Conservation (phyloP, 805 yeast species). For the Candida morakotiae region DNA sequence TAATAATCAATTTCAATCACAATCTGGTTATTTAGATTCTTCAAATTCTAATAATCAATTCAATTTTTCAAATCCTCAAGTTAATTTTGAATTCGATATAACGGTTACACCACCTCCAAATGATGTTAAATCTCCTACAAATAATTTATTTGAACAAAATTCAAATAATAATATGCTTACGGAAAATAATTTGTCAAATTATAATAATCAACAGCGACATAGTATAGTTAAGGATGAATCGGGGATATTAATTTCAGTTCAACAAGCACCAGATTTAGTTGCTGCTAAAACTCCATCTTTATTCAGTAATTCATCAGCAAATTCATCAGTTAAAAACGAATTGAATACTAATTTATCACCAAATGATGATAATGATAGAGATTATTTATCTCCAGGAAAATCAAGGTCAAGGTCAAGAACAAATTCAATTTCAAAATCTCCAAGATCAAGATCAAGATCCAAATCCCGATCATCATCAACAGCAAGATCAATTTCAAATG, state of each 20-base stretch:
- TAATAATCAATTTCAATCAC: neutral
- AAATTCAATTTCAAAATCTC: neutral
- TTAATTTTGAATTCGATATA: conserved; percentile 7
- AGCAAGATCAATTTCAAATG: conserved; percentile 15
- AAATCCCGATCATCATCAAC: conserved; percentile 20
- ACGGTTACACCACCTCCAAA: conserved; percentile 9
- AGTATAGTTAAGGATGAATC: conserved; percentile 6
- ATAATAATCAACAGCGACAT: conserved; percentile 13
- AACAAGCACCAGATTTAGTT: conserved; percentile 35
- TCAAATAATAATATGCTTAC: conserved; percentile 6
- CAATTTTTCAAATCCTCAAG: conserved; percentile 2
- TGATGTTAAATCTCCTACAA: neutral
- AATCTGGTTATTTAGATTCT: conserved; percentile 8
- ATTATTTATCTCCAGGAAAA: conserved; percentile 4
- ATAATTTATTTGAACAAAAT: neutral
- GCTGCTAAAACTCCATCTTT: conserved; percentile 52
- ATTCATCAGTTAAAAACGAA: conserved; percentile 22
- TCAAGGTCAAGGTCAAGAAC: neutral
- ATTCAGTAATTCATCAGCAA: conserved; percentile 45
- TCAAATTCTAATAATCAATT: conserved; percentile 1
- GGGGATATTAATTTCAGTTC: conserved; percentile 16
- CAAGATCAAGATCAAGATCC: conserved; percentile 2
- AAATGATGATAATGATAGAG: conserved; percentile 1
- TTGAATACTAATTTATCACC: neutral
- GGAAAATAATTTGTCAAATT: conserved; percentile 15